Base-by-base conservation (phyloP, 2,329 filamentous ascomycete species). In the Cercospora zeina region DNA sequence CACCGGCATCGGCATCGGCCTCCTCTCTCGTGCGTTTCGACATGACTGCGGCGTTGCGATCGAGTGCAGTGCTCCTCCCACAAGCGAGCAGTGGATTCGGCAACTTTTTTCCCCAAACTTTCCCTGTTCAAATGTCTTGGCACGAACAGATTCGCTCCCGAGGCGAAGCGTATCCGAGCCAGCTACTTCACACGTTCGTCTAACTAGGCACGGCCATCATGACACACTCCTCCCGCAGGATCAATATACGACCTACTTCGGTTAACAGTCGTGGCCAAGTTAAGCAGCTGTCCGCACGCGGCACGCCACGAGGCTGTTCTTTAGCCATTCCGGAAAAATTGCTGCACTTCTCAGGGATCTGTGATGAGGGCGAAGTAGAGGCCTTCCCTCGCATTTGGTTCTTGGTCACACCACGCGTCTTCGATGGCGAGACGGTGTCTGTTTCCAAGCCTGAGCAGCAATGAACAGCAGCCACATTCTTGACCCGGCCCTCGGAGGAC, bases 11-110 rank as follows among this genome's bases (percentile, higher is more conserved):
- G 7, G 61, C 62, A 10, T 68, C 64, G 21, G 62, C 66, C 59
- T 70, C 68, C 58, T 72, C 70, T 54, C 69, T 64, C n/a, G 67
- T 66, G 63, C 70, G 64, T 67, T 72, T 72, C 8, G 67, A 69
- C 70, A 72, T 72, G 33, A 24, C 27, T 53, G 24, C 34, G 36
- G 19, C 3, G 33, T 49, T 37, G 36, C 5, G 34, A 49, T 49
- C 6, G 3, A 49, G 33, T 19, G 14, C 34, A 21, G 30, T 33
- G 34, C 4, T 42, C 8, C 42, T 34, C 8, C 42, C 30, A 56
- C 39, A 49, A 58, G 45, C 55, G 37, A 58, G 39, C 42, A 49
- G 31, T 34, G 42, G 36, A 31, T 42, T 34, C 14, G 42, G 47
- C 39, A 53, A 57, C 57, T 60, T 63, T 63, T 62, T 60, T 53